Percentiles rank a stretch among this genome's conserved stretches.
phyloP scores from a whole-genome alignment of 306 rosid genomes.

The Castanospermum australe region DNA sequence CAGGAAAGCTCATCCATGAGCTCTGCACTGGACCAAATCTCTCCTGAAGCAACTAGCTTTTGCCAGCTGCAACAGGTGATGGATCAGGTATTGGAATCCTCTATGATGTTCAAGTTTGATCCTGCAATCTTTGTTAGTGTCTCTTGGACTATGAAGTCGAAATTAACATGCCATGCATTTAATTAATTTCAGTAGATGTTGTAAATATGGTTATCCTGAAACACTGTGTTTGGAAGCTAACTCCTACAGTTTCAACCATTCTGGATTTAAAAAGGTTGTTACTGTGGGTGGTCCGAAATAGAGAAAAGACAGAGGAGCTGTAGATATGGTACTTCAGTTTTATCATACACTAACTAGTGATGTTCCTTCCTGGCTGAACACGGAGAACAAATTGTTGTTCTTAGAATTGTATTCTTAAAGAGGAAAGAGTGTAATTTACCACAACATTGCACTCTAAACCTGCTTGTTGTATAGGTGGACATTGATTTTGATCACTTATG shows the following conservation, averaged over 20 bases:
- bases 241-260: neutral
- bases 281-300: neutral
- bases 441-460: neutral
- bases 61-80: constrained; percentile 66
- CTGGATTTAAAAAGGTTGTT: constrained; percentile 12
- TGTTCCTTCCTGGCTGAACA: neutral
- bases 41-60: constrained; percentile 64
- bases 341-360: neutral
- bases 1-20: constrained; percentile 64
- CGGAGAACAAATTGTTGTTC: neutral
- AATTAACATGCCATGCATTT: constrained; percentile 6
- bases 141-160: constrained; percentile 23
- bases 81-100: constrained; percentile 62
- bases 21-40: constrained; percentile 46
- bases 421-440: neutral
- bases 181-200: neutral
- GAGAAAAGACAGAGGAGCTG: neutral
- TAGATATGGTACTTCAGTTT: neutral
- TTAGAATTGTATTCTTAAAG: neutral
- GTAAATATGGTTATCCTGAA: constrained; percentile 16
- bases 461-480: neutral
- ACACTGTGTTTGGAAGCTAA: neutral
- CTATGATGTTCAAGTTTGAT: constrained; percentile 5
- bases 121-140: neutral
- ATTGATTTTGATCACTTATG: neutral